A percentile compares a stretch with the other conserved stretches of the same genome.
phyloP scores from a whole-genome alignment of 352 stramenopile genomes.

The Phytophthora pistaciae region DNA sequence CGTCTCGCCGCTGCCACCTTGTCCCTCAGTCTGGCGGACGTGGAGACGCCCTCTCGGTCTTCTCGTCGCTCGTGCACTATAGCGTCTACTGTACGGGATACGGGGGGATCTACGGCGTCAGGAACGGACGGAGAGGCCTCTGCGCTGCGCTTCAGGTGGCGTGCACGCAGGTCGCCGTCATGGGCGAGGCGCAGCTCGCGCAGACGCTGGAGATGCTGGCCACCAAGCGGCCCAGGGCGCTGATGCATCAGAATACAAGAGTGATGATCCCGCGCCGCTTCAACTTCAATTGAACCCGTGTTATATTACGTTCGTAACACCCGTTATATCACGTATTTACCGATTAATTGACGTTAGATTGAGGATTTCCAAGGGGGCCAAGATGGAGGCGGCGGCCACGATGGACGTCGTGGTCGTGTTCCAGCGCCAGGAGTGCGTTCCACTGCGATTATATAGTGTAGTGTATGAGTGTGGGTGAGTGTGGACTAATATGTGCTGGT shows the following conservation, averaged over 20 bases:
- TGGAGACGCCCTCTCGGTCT: constrained; percentile 18
- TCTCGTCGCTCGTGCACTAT: constrained; percentile 47
- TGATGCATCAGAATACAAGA: constrained; percentile 40
- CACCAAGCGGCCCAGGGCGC: constrained; percentile 41
- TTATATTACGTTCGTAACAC: neutral
- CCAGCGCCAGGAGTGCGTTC: constrained; percentile 65
- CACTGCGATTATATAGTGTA: neutral
- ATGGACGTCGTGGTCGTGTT: constrained; percentile 65
- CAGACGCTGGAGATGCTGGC: constrained; percentile 59
- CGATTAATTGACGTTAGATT: constrained; percentile 1
- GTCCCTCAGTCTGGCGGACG: constrained; percentile 36
- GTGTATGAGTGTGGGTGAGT: neutral
- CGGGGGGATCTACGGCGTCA: neutral
- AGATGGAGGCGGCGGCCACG: constrained; percentile 24
- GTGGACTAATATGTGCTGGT: constrained; percentile 10
- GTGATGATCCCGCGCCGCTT: constrained; percentile 31
- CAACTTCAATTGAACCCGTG: constrained; percentile 19
- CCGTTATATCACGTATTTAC: no score
- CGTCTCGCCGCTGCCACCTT: constrained; percentile 53
- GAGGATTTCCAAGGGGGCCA: neutral
- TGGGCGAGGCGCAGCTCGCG: constrained; percentile 47
- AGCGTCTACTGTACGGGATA: constrained; percentile 53
- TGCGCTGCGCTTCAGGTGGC: constrained; percentile 36
- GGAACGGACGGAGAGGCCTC: neutral
- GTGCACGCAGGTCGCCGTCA: constrained; percentile 44